Base-by-base conservation (phyloP, 768 basidiomycete genomes). In the Boletus coccyginus region DNA sequence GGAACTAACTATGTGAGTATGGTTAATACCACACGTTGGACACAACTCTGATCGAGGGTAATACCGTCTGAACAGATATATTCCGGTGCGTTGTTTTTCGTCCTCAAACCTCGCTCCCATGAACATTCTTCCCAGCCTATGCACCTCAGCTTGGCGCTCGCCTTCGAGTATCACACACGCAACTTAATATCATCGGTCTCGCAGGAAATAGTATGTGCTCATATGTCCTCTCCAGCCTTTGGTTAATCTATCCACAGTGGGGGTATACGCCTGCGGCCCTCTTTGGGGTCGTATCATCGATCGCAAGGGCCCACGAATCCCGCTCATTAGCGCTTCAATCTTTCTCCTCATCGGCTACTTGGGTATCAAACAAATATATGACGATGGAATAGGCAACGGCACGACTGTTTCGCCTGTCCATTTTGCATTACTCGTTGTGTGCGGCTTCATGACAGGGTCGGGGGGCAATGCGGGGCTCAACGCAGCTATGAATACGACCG, bases 91-190 rank as follows among this genome's bases (percentile, higher is more conserved):
- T 54, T 14, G 19, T 48, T 19, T 9, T 21, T 47, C 19, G 8
- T 8, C 2, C 16, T 17, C 10, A 1, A 9, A 14, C 1, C 12
- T 32, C 24, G 2, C 21, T 32, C 32, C 9, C 16, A 47, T 55
- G 49, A 52, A 49, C 24, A 19, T 51, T 42, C 40, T 21, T 36
- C 36, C 56, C 57, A 86, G 93, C 92, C 19, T 97, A 94, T 68
- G 84, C 89, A 2, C 93, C 94, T 0, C 93, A 96, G 68, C 80
- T 96, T 6, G 90, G 89, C 2, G 73, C 84, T n/a, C 81, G 84
- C 40, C 80, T 96, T 17, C 75, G 79, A 45, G 81, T 95, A 49
- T 81, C 82, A 5, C 89, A 94, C 52, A 95, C 93, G 0, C 83
- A 89, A 55, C 76, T 92, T 36, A 95, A 96, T 62, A 69, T 94